Conservation (phyloP, 2,329 filamentous ascomycete species). For the Ophiostoma ulmi region DNA sequence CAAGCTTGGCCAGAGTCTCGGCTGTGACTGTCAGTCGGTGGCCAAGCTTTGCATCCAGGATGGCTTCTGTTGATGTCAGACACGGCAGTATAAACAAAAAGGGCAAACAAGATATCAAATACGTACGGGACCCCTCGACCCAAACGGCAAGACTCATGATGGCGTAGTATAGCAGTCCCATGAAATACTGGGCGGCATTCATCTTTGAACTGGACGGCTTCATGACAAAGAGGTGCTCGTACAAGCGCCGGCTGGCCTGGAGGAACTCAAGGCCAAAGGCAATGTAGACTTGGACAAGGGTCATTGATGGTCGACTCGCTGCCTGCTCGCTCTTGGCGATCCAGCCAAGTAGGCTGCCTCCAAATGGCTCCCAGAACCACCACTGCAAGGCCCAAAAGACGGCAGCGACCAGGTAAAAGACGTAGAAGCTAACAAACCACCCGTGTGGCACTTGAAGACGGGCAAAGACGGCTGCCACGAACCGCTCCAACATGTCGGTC, state of each 20-base stretch:
- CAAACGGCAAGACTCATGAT: constrained; percentile 70
- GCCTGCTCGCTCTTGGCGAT: constrained; percentile 16
- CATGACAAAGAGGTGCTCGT: constrained; percentile 63
- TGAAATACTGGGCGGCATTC: constrained; percentile 76
- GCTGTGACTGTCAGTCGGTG: not conserved
- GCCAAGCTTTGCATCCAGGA: constrained; percentile 31
- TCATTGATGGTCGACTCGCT: constrained; percentile 43
- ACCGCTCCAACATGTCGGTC: constrained; percentile 17
- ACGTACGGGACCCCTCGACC: constrained; percentile 70
- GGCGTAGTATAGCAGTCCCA: constrained; percentile 75
- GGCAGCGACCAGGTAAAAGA: constrained; percentile 63
- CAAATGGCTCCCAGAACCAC: constrained; percentile 36
- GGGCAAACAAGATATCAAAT: constrained; percentile 30
- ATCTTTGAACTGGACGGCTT: constrained; percentile 69
- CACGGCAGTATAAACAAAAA: too few species aligned
- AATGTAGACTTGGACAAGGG: constrained; percentile 56
- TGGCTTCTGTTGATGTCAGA: constrained; percentile 22
- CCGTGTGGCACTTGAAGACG: constrained; percentile 56
- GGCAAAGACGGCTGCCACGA: constrained; percentile 17
- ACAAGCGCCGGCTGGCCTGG: constrained; percentile 70
- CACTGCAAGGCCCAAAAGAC: constrained; percentile 66
- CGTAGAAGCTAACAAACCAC: constrained; percentile 88
- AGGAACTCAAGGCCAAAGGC: constrained; percentile 68
- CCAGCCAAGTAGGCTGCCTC: constrained; percentile 19
- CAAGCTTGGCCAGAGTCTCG: constrained; percentile 42